A percentile compares a stretch with the other conserved stretches of the same genome.
These are phyloP conservation scores for Candida sanyaensis DNA, from an alignment of 1,139 yeast species.

Conservation along the genomic window DNA sequence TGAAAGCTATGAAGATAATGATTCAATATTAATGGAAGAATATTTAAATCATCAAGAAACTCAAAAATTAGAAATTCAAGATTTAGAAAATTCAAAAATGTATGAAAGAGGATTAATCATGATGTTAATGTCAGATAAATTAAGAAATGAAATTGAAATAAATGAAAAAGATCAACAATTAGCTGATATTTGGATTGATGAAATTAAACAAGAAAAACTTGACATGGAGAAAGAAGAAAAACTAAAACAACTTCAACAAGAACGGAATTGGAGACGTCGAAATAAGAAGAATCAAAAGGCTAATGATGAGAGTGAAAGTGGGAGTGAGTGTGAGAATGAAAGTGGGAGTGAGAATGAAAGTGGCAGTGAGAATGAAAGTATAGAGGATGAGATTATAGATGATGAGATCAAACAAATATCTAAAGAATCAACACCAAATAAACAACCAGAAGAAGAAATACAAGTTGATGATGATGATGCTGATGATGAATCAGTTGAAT, in stretches of 20 bases:
- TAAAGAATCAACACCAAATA: neutral
- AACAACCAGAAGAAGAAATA: neutral
- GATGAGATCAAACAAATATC: constrained; percentile 1
- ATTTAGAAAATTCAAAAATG: constrained; percentile 16
- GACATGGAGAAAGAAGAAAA: neutral
- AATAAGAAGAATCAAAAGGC: neutral
- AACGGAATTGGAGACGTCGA: neutral
- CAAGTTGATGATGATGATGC: neutral
- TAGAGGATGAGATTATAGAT: constrained; percentile 1
- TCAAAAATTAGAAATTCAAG: constrained; percentile 16
- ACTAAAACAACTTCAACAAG: neutral
- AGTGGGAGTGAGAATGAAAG: neutral
- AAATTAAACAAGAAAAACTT: neutral
- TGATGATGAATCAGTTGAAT: neutral
- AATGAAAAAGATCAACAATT: constrained; percentile 8
- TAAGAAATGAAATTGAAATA: constrained; percentile 2
- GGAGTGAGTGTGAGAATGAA: neutral
- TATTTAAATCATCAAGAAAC: constrained; percentile 11
- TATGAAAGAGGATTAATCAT: constrained; percentile 21
- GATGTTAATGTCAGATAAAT: constrained; percentile 11
- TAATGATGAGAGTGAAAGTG: constrained; percentile 4
- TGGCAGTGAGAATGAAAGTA: neutral
- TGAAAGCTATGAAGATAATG: neutral
- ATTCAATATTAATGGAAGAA: neutral
- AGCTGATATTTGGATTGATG: constrained; percentile 5